These are phyloP conservation scores for Coccomyxa sp. DNA, from an alignment of 139 green algal species.

Conservation along the genomic window DNA sequence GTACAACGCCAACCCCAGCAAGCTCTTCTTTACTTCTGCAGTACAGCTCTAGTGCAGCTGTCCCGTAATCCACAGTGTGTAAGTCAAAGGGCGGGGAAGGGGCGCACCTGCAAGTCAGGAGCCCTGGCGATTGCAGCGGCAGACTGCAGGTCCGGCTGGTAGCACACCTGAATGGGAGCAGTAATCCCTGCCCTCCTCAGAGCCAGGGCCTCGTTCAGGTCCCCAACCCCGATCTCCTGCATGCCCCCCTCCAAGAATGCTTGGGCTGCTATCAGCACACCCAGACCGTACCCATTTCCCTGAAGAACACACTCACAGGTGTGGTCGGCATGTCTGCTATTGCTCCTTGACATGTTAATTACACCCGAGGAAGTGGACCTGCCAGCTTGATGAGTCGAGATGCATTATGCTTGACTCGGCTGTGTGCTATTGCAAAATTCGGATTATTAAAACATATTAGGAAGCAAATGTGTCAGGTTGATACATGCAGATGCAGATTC, in stretches of 20 bases:
- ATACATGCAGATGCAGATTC: background rate
- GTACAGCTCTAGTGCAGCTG: background rate
- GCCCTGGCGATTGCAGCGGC: background rate
- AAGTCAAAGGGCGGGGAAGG: background rate
- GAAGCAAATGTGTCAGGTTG: background rate
- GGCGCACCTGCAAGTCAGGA: background rate
- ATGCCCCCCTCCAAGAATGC: background rate
- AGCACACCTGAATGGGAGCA: background rate
- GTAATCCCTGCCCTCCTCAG: background rate
- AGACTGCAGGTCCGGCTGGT: background rate
- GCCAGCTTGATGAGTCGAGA: too few species aligned
- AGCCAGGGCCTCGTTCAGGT: background rate
- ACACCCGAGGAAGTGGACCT: background rate
- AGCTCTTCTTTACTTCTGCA: too few species aligned
- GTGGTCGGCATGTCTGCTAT: background rate
- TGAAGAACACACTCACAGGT: background rate
- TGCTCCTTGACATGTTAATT: background rate
- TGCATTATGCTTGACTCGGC: background rate
- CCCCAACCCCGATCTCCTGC: background rate
- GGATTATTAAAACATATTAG: background rate
- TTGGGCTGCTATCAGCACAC: background rate
- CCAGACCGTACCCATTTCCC: background rate
- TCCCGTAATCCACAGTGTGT: too few species aligned
- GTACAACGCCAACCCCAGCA: too few species aligned
- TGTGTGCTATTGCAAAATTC: background rate